Base-by-base conservation (phyloP, 495 filamentous ascomycete species). In the Hapsidospora chrysogenum region DNA sequence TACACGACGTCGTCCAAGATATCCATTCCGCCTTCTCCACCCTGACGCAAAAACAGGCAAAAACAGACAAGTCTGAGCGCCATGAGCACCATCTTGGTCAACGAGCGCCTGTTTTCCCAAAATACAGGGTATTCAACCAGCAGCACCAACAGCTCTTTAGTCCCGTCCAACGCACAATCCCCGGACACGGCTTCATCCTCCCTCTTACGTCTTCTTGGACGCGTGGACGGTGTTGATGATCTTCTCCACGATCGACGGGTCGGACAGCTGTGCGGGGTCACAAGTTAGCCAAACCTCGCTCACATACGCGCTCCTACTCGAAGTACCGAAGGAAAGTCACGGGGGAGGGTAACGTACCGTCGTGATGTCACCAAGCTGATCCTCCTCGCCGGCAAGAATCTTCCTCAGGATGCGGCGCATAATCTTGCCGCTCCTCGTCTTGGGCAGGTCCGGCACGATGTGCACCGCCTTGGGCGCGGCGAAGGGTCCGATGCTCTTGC, bases 321-420 rank as follows among this genome's bases (percentile, higher is more conserved):
- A n/a, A n/a, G n/a, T n/a, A n/a, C n/a, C n/a, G 38, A 43, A 26
- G 15, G 15, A 26, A 21, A 25, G 19, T 11, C 9, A 19, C 15
- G 15, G 20, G 17, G 13, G 19, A 40, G 1, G 13, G 9, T 14
- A 45, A 63, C 80, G 66, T 69, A 92, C 82, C 37, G 89, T 96
- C 2, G 83, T 81, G 19, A 62, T 87, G 47, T 99, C 92, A 46
- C 89, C 89, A 36, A 99, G 64, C 53, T 87, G 84, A 48, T 96
- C 89, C 58, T 96, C 92, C 66, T 99, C 89, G 9, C 85, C 85
- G 29, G 83, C 83, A 41, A 99, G 60, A 44, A 96, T 85, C 79
- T 99, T 96, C 39, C 89, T 76, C 59, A 99, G 54, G 56, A 99
- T 95, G 37, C 89, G 75, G 37, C 89, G 71, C 89, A 99, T 96